phyloP scores from a whole-genome alignment of 495 filamentous ascomycete species.

The Tirmania nivea region DNA sequence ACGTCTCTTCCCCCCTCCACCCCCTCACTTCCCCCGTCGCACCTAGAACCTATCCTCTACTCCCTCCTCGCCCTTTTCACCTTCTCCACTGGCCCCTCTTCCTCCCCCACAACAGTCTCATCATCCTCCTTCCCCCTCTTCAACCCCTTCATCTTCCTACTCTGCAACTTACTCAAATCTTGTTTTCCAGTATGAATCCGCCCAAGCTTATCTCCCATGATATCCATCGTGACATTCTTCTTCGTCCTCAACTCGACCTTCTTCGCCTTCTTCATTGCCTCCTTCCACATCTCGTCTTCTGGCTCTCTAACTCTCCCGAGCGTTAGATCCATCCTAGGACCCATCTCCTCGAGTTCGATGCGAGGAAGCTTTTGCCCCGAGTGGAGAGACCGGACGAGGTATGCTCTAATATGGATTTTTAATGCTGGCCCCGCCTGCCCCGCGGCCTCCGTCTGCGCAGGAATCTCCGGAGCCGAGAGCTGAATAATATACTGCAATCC shows the following conservation, averaged over 20 bases:
- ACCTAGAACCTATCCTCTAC: conserved; percentile 7
- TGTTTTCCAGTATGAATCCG: conserved; percentile 82
- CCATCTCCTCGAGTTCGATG: conserved; percentile 88
- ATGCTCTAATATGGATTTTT: conserved; percentile 32
- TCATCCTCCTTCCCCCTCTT: conserved; percentile 47
- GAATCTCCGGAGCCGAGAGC: conserved; percentile 55
- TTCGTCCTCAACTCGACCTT: conserved; percentile 46
- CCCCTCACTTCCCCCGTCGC: too few species aligned
- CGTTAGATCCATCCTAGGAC: conserved; percentile 83
- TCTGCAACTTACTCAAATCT: conserved; percentile 72
- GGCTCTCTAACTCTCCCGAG: conserved; percentile 62
- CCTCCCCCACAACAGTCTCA: conserved; percentile 17
- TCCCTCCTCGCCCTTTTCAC: conserved; percentile 25
- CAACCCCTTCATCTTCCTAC: conserved; percentile 96
- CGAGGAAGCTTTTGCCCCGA: conserved; percentile 70
- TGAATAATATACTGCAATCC: conserved; percentile 75
- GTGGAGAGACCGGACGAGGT: conserved; percentile 62
- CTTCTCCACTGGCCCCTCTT: conserved; percentile 9
- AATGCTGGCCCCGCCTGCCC: background rate
- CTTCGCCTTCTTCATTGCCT: conserved; percentile 70
- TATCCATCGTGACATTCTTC: conserved; percentile 86
- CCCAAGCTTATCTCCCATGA: conserved; percentile 87
- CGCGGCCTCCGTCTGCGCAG: background rate
- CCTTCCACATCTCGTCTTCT: conserved; percentile 58
- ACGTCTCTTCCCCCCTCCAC: too few species aligned